Base-by-base conservation (phyloP, 2,329 filamentous ascomycete genomes). In the Arthroderma uncinatum region DNA sequence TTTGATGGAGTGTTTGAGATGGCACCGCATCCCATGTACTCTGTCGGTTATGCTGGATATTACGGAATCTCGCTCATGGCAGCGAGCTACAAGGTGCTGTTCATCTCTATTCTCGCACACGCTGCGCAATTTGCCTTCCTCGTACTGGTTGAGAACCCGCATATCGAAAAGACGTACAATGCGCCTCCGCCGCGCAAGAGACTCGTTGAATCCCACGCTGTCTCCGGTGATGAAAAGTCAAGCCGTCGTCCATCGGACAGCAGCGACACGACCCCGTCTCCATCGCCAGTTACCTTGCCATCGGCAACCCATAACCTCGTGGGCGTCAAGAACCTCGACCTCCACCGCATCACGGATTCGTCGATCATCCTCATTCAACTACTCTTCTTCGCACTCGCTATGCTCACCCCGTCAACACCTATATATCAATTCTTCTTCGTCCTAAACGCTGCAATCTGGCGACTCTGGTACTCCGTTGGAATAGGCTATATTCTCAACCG, bases 1-100 rank as follows among this genome's bases (percentile, higher is more conserved):
- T 98, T 98, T 71, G 93, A 98, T 69, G 93, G 93, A 57, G 93
- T 98, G 61, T 98, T 97, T 70, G 93, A 98, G 75, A 94, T 98
- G 85, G 93, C 93, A 19, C 93, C 93, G 33, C 93, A 97, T 70
- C 92, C 92, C 62, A 97, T 97, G 92, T 97, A 97, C 75, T 95
- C 91, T 57, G 92, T 97, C 66, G 93, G 93, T 39, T 98, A 98
- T 72, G 90, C 89, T 55, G 93, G 93, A 50, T 98, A 94, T 76
- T 98, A 98, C 70, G 93, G 93, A 64, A 96, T 97, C 68, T 96
- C 92, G 59, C 85, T 96, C 76, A 94, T 98, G 86, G 91, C 90
- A 50, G 92, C 92, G 61, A 98, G 93, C 78, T 97, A 97, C 74
- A 90, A 92, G 67, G 92, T 98, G 58, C 81, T 98, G 53, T 91